Evolutionary conservation across 2,329 filamentous ascomycete species (phyloP).

Genomic region (Colletotrichum sp.): DNA sequence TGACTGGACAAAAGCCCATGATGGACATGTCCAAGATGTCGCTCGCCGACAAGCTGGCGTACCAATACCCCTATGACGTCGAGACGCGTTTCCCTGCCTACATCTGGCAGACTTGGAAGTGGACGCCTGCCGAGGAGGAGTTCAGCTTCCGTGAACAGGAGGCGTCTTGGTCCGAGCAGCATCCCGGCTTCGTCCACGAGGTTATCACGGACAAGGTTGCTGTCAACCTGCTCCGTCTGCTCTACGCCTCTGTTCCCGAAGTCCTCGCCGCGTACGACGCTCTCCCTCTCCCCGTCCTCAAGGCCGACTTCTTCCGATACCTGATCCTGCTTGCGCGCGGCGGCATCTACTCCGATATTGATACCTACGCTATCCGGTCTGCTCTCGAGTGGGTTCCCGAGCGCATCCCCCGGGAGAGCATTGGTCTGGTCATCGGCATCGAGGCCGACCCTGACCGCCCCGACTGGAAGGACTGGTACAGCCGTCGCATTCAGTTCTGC

Average conservation of each 20-base stretch:
- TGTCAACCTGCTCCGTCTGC: constrained; percentile 78
- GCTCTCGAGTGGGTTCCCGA: constrained; percentile 87
- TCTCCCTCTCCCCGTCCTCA: constrained; percentile 75
- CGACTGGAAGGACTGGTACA: constrained; percentile 97
- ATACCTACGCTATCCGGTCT: constrained; percentile 84
- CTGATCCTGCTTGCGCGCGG: constrained; percentile 67
- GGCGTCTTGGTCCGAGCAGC: constrained; percentile 85
- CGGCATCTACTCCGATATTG: constrained; percentile 86
- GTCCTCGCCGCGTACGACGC: constrained; percentile 78
- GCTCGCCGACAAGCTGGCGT: constrained; percentile 81
- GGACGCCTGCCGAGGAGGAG: constrained; percentile 75
- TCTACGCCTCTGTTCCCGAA: constrained; percentile 84
- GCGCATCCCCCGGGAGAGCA: constrained; percentile 74
- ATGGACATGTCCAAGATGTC: constrained; percentile 75
- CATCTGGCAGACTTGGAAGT: constrained; percentile 99
- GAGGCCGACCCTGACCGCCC: constrained; percentile 93
- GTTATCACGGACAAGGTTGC: constrained; percentile 94
- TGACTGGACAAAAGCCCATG: constrained; percentile 65
- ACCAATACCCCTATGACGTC: constrained; percentile 93
- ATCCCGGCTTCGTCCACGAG: constrained; percentile 94
- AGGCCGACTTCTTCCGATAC: constrained; percentile 82
- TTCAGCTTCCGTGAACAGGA: constrained; percentile 86
- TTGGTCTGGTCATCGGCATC: constrained; percentile 92
- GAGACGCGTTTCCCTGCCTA: constrained; percentile 92
- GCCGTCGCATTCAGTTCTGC: constrained; percentile 94